Percentiles rank a stretch among this genome's conserved stretches.
Conservation (phyloP, 345 rosid species). For the Cardamine occulta region DNA sequence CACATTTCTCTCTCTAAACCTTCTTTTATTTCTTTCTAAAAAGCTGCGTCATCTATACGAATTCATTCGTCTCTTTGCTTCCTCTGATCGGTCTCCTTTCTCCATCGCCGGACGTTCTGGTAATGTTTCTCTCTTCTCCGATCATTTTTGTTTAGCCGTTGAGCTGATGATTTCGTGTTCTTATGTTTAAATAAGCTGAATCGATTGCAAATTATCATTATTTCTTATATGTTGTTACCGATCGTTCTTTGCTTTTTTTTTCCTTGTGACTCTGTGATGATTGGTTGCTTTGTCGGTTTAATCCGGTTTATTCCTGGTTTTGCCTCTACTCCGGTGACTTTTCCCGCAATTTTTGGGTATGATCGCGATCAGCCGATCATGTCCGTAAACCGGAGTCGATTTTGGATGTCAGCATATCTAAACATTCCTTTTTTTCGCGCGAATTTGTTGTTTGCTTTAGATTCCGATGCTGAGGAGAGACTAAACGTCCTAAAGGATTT, state of each 20-base stretch:
- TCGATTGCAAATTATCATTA: slow-evolving; percentile 4
- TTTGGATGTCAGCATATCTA: background rate
- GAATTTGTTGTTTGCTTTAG: slow-evolving; percentile 18
- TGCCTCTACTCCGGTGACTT: slow-evolving; percentile 19
- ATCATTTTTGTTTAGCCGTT: slow-evolving; percentile 16
- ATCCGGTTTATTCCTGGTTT: slow-evolving; percentile 4
- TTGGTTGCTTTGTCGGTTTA: slow-evolving; percentile 18
- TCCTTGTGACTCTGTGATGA: slow-evolving; percentile 5
- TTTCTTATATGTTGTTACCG: background rate
- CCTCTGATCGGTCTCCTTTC: slow-evolving; percentile 23
- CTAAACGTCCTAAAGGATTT: background rate
- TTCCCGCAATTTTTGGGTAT: slow-evolving; percentile 19
- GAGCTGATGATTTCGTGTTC: slow-evolving; percentile 12
- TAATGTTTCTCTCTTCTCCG: slow-evolving; percentile 35
- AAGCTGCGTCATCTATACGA: slow-evolving; percentile 36
- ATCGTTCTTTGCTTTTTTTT: slow-evolving; percentile 8
- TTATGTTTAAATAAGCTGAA: slow-evolving; percentile 12
- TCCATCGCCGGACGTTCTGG: slow-evolving; percentile 29
- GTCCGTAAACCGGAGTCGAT: slow-evolving; percentile 21
- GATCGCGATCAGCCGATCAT: slow-evolving; percentile 26
- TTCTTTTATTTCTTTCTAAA: background rate
- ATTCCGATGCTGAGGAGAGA: slow-evolving; percentile 28
- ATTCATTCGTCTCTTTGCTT: slow-evolving; percentile 33
- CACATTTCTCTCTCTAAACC: slow-evolving; percentile 36
- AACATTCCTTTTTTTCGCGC: background rate